Evolutionary conservation across 2,329 filamentous ascomycete species (phyloP), one percentile per base, ranked within the genome.

Genomic region (Cucurbitaria berberidis): DNA sequence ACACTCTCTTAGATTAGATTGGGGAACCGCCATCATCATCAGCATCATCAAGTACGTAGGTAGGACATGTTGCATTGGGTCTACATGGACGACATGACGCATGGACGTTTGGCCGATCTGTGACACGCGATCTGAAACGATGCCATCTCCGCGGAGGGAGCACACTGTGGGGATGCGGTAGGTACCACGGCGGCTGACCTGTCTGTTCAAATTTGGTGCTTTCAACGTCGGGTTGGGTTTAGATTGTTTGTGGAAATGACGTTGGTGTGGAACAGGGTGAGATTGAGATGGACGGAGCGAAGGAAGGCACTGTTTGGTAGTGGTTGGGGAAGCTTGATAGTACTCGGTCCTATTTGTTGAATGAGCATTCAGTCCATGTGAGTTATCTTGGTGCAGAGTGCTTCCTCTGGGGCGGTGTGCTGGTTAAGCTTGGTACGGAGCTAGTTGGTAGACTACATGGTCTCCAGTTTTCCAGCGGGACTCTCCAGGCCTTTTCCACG

Each of bases 31-130:
- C n/a, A n/a, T n/a, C n/a, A n/a, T n/a, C n/a, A n/a, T n/a, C n/a
- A n/a, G n/a, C n/a, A n/a, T n/a, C n/a, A n/a, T n/a, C n/a, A n/a
- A n/a, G n/a, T n/a, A n/a, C n/a, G n/a, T n/a, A n/a, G n/a, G n/a
- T n/a, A n/a, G n/a, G n/a, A n/a, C n/a, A n/a, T n/a, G n/a, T n/a
- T n/a, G n/a, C n/a, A n/a, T n/a, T n/a, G n/a, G n/a, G n/a, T n/a
- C n/a, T n/a, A n/a, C 24, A 18, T n/a, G 30, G 38, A 48, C 53
- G 54, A 57, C 19, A 57, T 60, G 55, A 51, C 53, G 45, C 54
- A 35, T 51, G 32, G 45, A 51, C 18, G 19, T 1, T 39, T 7
- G 13, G 41, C 21, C 41, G 29, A 44, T 44, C 41, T 15, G 36
- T 39, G 21, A 15, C 36, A 39, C 36, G 36, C 42, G 36, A 56